These are phyloP conservation scores for Dysphania ambrosioides DNA, from an alignment of 148 eudicot species.

Conservation along the genomic window DNA sequence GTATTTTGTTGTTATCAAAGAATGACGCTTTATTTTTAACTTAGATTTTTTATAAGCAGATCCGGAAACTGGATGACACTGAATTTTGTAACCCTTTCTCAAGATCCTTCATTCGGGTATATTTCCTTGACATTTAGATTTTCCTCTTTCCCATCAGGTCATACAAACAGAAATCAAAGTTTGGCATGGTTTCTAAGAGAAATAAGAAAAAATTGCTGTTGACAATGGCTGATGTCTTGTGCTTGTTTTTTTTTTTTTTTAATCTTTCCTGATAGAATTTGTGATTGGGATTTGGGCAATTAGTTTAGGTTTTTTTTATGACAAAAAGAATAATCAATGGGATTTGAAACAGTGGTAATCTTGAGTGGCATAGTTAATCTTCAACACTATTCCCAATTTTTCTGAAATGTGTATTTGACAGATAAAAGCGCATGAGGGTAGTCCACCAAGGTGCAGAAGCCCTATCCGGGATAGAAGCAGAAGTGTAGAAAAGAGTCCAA, in stretches of 20 bases:
- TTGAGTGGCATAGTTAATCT: background rate
- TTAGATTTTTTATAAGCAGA: constrained; percentile 13
- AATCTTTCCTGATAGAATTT: too few relatives aligned
- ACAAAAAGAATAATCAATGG: background rate
- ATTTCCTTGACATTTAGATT: background rate
- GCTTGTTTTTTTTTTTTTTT: too few relatives aligned
- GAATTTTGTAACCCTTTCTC: constrained; percentile 38
- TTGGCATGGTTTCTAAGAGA: background rate
- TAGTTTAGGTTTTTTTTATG: background rate
- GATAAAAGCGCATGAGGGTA: constrained; percentile 32
- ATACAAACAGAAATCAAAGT: background rate
- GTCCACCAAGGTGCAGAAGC: constrained; percentile 22
- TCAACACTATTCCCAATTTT: background rate
- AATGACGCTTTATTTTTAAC: background rate
- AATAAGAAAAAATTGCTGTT: background rate
- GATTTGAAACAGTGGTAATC: background rate
- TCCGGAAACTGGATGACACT: constrained; percentile 37
- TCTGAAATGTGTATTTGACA: constrained; percentile 6
- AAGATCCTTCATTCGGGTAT: constrained; percentile 32
- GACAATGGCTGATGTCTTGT: background rate
- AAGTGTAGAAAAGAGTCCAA: constrained; percentile 25
- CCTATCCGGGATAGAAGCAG: constrained; percentile 29
- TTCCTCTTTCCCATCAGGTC: background rate
- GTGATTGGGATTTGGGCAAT: background rate
- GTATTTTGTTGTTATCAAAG: background rate